Evolutionary conservation across 371 early-diverging fungal species (phyloP).

Genomic region (Haplosporangium sp.): DNA sequence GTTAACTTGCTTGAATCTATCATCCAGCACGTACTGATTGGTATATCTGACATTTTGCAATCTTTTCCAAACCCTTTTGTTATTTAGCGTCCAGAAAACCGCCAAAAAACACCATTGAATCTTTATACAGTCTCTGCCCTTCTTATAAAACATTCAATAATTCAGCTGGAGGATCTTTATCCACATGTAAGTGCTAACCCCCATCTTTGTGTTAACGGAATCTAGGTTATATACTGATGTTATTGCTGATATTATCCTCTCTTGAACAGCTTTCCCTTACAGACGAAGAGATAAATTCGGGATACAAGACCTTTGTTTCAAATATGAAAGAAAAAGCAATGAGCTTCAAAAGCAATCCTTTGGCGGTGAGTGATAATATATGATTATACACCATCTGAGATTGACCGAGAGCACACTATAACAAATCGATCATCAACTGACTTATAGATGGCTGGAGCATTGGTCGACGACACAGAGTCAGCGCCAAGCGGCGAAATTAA

Average conservation of each 20-base stretch:
- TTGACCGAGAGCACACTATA: neutral
- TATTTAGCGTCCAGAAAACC: slow-evolving; percentile 35
- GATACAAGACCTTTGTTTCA: slow-evolving; percentile 61
- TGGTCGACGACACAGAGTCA: slow-evolving; percentile 55
- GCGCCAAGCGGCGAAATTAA: slow-evolving; percentile 5
- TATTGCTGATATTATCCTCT: neutral
- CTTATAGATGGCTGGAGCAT: slow-evolving; percentile 55
- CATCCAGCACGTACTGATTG: neutral
- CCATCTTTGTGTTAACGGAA: neutral
- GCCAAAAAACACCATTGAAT: slow-evolving; percentile 42
- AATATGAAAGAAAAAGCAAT: slow-evolving; percentile 45
- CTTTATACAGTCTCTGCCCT: slow-evolving; percentile 71
- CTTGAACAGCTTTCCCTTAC: slow-evolving; percentile 63
- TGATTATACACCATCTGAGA: neutral
- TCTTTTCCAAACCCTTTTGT: neutral
- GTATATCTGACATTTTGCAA: neutral
- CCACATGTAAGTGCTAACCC: slow-evolving; percentile 61
- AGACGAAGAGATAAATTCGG: slow-evolving; percentile 64
- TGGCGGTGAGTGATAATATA: slow-evolving; percentile 21
- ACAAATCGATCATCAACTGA: neutral
- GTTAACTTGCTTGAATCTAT: neutral
- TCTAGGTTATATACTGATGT: neutral
- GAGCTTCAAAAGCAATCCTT: slow-evolving; percentile 28
- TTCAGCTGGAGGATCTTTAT: slow-evolving; percentile 78
- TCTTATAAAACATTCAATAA: slow-evolving; percentile 75